A percentile compares a stretch with the other conserved stretches of the same genome.
phyloP scores from a whole-genome alignment of 768 basidiomycete species.

The Tulasnella calospora region DNA sequence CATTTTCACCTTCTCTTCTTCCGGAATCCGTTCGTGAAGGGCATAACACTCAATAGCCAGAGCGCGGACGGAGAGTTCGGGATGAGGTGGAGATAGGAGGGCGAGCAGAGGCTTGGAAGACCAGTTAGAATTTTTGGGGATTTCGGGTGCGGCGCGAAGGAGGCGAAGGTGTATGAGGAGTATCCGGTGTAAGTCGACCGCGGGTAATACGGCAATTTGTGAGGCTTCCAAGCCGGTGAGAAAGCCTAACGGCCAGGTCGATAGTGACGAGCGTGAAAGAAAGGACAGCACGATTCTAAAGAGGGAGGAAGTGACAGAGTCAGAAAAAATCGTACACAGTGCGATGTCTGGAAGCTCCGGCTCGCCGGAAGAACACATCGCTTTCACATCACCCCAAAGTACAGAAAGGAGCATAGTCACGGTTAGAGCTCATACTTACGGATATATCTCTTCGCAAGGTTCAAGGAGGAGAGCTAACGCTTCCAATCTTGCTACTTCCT shows the following conservation, averaged over 20 bases:
- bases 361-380: no score
- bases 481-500: constrained; percentile 42
- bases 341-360: no score
- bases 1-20: constrained; percentile 62
- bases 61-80: constrained; percentile 59
- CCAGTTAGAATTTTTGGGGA: constrained; percentile 64
- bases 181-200: constrained; percentile 53
- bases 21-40: constrained; percentile 69
- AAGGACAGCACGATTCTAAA: constrained; percentile 55
- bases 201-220: constrained; percentile 38
- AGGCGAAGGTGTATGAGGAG: constrained; percentile 80
- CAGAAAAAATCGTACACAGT: background rate
- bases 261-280: constrained; percentile 43
- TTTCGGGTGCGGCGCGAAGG: constrained; percentile 62
- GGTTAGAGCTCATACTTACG: constrained; percentile 32
- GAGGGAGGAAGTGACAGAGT: background rate
- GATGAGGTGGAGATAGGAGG: constrained; percentile 47
- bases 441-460: constrained; percentile 35
- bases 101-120: constrained; percentile 42
- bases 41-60: constrained; percentile 77
- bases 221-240: constrained; percentile 34
- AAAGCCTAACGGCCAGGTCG: constrained; percentile 52
- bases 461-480: constrained; percentile 34
- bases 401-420: background rate
- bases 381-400: background rate